Conservation (phyloP, 1,139 yeast species). For the Saccharomyces hybrid region DNA sequence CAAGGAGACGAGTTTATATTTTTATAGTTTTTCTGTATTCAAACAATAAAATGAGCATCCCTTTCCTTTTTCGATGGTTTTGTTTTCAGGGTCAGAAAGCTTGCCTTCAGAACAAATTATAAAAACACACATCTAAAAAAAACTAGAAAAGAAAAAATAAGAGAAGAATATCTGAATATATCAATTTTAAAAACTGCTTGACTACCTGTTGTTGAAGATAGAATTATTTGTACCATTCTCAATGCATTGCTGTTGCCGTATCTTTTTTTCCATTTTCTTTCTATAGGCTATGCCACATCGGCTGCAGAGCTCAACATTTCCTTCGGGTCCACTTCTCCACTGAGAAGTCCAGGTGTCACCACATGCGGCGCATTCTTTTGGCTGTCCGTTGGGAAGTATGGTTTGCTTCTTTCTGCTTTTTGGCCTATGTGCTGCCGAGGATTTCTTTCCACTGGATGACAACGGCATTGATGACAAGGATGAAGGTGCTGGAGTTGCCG, state of each 20-base stretch:
- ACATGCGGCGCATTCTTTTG: background rate
- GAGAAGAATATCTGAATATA: background rate
- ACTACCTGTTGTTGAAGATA: background rate
- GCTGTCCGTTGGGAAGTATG: slow-evolving; percentile 2
- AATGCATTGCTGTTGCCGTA: background rate
- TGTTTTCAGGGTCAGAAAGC: background rate
- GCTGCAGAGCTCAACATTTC: background rate
- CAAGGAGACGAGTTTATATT: too few relatives aligned
- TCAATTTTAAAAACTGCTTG: background rate
- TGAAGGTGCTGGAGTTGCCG: background rate
- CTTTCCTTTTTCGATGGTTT: background rate
- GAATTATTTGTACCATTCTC: background rate
- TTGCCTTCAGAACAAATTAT: background rate
- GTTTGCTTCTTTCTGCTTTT: slow-evolving; percentile 15
- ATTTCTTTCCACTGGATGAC: background rate
- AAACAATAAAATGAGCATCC: too few relatives aligned
- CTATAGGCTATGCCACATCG: background rate
- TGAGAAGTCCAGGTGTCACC: slow-evolving; percentile 1
- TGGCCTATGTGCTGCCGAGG: background rate
- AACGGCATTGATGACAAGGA: background rate
- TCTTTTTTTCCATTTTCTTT: background rate
- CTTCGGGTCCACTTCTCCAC: background rate
- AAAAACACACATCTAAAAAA: background rate
- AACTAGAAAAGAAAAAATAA: background rate
- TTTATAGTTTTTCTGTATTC: too few relatives aligned